Percentiles rank a stretch among this genome's conserved stretches.
phyloP scores from a whole-genome alignment of 2,329 filamentous ascomycete species.

The Neurospora crassa region DNA sequence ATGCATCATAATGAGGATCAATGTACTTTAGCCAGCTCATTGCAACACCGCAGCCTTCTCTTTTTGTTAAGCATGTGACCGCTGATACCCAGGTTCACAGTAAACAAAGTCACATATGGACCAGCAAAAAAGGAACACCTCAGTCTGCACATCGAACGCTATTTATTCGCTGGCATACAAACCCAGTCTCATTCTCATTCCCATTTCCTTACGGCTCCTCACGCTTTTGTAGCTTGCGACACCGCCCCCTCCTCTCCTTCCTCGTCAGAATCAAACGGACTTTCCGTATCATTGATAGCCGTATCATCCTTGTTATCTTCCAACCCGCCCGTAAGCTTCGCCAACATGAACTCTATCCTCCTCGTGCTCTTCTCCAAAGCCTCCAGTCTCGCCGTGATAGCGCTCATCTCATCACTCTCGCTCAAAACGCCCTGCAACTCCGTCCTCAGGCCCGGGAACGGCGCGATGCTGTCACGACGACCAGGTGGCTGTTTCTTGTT shows the following conservation, averaged over 20 bases:
- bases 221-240: background rate
- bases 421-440: conserved; percentile 41
- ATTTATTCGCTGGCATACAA: background rate
- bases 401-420: conserved; percentile 35
- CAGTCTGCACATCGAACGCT: background rate
- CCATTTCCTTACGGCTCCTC: background rate
- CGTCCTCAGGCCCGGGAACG: conserved; percentile 40
- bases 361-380: conserved; percentile 40
- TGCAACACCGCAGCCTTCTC: background rate
- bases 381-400: conserved; percentile 35
- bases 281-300: background rate
- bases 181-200: background rate
- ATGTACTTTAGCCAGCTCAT: background rate
- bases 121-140: background rate
- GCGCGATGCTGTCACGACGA: conserved; percentile 45
- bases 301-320: background rate
- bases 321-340: conserved; percentile 15
- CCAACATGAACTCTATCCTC: conserved; percentile 25
- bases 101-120: background rate
- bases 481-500: conserved; percentile 16
- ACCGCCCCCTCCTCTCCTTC: conserved; percentile 1
- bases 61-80: background rate
- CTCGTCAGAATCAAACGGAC: conserved; percentile 8
- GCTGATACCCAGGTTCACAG: background rate
- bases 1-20: background rate